These are phyloP conservation scores for Metschnikowia reukaufii DNA, from an alignment of 805 yeast species.

Conservation along the genomic window DNA sequence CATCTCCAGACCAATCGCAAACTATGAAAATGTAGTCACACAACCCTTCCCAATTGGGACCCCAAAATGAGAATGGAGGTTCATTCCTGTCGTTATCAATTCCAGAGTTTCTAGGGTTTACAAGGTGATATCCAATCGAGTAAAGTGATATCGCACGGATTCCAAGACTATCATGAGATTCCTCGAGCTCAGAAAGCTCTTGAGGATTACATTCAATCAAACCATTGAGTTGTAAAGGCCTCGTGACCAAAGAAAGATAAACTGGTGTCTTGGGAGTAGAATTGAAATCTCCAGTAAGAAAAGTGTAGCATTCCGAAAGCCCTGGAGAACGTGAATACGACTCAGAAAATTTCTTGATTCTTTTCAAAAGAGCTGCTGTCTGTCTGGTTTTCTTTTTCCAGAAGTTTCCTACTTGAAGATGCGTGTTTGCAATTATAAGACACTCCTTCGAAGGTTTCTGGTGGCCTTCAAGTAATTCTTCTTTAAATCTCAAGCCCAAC, in stretches of 20 bases:
- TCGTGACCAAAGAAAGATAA: conserved; percentile 4
- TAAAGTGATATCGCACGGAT: conserved; percentile 7
- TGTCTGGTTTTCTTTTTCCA: not conserved
- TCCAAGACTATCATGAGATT: not conserved
- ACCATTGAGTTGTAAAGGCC: conserved; percentile 12
- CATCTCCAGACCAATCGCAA: conserved; percentile 1
- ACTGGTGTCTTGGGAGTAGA: not conserved
- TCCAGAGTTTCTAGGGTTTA: conserved; percentile 31
- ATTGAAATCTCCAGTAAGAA: conserved; percentile 8
- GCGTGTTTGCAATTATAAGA: not conserved
- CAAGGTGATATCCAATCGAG: conserved; percentile 1
- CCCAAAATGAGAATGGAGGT: conserved; percentile 4
- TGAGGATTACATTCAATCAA: too few species aligned
- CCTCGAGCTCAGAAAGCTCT: too few species aligned
- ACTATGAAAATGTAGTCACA: conserved; percentile 7
- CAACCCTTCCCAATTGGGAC: conserved; percentile 1
- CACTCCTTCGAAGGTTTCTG: not conserved
- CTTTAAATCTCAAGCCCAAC: conserved; percentile 1
- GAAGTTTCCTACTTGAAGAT: not conserved
- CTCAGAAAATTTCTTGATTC: not conserved
- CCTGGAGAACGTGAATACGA: not conserved
- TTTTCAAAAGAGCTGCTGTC: conserved; percentile 1
- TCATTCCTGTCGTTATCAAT: conserved; percentile 10
- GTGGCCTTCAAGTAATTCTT: not conserved
- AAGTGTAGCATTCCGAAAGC: conserved; percentile 2